Evolutionary conservation across 2,329 filamentous ascomycete genomes (phyloP), one percentile per base, ranked within the genome.

Genomic region (Curvularia lunata): DNA sequence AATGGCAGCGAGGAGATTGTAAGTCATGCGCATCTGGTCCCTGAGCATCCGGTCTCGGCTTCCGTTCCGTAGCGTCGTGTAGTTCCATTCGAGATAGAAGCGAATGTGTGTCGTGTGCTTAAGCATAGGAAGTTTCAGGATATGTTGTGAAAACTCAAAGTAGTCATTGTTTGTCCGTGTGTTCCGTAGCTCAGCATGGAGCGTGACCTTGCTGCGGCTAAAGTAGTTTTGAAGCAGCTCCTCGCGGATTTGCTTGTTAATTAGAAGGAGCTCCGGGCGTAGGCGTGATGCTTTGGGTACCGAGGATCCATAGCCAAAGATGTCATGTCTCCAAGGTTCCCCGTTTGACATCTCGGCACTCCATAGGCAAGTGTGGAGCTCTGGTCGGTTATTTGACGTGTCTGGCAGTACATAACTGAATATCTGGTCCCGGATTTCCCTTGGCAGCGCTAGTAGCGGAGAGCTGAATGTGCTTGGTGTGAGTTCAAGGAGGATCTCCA

Each of bases 61-160:
- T 8, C 66, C 68, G 12, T 66, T 63, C 30, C 64, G 68, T 21
- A 65, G 62, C 34, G 68, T 61, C 6, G 65, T 69, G 58, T 73
- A 75, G 34, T 75, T 72, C 73, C 73, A 76, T 51, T 75, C 72
- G 1, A 75, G 67, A 51, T 75, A 76, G 53, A 76, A 71, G 4
- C 71, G 63, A 8, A 73, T 65, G 37, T 73, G 70, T 1, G 69
- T 70, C 13, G 72, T 62, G 19, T 66, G 63, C 30, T 67, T 59
- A 18, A 75, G 58, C 62, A 75, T 70, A 0, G 68, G 66, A 1
- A 76, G 58, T 27, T 65, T 53, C 16, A 74, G 45, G n/a, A 76
- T 69, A 28, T 76, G 74, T 4, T 73, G 74, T 0, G 70, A 72
- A 59, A 70, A 75, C 19, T 72, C 67, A 56, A 76, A 76, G 18